Evolutionary conservation across 768 basidiomycete species (phyloP).

Genomic region (Russula lepida): DNA sequence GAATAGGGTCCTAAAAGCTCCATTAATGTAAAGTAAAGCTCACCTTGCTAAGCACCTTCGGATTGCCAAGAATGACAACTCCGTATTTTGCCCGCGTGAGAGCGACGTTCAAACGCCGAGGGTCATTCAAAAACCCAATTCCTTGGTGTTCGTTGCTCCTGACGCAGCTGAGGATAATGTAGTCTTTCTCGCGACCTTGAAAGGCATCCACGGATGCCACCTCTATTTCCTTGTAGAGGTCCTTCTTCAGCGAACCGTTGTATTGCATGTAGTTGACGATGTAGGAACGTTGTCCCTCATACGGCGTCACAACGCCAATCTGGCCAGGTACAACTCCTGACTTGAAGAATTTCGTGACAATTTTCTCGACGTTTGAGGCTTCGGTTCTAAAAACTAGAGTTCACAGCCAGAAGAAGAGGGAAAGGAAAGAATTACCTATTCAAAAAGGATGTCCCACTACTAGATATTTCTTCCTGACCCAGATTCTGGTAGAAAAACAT

Average conservation of each 20-base stretch:
- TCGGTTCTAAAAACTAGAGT: conserved; percentile 59
- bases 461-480: conserved; percentile 97
- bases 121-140: conserved; percentile 98
- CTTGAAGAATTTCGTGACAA: conserved; percentile 99
- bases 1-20: conserved; percentile 6
- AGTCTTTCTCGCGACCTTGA: conserved; percentile 99
- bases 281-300: conserved; percentile 97
- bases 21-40: too few species aligned
- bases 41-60: conserved; percentile 98
- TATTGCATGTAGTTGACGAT: conserved; percentile 99
- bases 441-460: conserved; percentile 95
- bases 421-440: conserved; percentile 52
- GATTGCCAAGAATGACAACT: conserved; percentile 98
- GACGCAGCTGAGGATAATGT: conserved; percentile 96
- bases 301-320: conserved; percentile 98
- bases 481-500: conserved; percentile 99
- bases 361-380: conserved; percentile 98
- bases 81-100: conserved; percentile 97
- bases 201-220: conserved; percentile 99
- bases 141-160: conserved; percentile 99
- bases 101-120: conserved; percentile 91
- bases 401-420: neutral
- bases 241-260: conserved; percentile 98
- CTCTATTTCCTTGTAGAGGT: conserved; percentile 98
- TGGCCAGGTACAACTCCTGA: conserved; percentile 92